These are phyloP conservation scores for Mariannaea sp. DNA, from an alignment of 2,329 filamentous ascomycete genomes.

Conservation along the genomic window DNA sequence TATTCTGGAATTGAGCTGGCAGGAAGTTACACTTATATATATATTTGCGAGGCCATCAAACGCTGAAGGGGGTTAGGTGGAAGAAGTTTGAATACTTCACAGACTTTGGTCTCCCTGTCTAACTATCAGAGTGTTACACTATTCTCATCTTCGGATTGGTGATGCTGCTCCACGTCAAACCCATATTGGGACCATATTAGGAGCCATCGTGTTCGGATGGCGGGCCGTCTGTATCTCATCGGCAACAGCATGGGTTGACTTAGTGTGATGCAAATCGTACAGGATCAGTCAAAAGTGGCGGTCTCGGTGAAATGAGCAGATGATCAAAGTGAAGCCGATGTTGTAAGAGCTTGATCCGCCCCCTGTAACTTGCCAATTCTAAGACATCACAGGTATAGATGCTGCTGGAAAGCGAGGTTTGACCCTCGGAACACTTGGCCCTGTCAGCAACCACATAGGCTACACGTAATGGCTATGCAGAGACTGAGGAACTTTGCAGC, in stretches of 20 bases:
- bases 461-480: background rate
- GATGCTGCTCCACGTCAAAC: background rate
- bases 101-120: background rate
- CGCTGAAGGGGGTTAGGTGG: background rate
- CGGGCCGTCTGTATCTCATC: constrained; percentile 15
- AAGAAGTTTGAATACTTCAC: background rate
- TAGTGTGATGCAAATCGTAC: background rate
- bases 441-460: constrained; percentile 4
- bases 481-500: background rate
- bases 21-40: constrained; percentile 15
- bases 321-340: background rate
- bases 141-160: background rate
- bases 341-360: background rate
- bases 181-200: constrained; percentile 1
- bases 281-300: background rate
- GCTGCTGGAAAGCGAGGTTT: background rate
- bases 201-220: constrained; percentile 13
- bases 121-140: too few species aligned
- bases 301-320: constrained; percentile 1
- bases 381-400: background rate
- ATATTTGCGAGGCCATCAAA: background rate
- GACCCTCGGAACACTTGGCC: constrained; percentile 5
- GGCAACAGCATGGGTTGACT: background rate
- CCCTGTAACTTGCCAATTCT: too few species aligned
- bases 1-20: background rate